Percentiles rank a stretch among this genome's conserved stretches.
Conservation (phyloP, 2,329 filamentous ascomycete genomes). For the Cryoendolithus antarcticus region DNA sequence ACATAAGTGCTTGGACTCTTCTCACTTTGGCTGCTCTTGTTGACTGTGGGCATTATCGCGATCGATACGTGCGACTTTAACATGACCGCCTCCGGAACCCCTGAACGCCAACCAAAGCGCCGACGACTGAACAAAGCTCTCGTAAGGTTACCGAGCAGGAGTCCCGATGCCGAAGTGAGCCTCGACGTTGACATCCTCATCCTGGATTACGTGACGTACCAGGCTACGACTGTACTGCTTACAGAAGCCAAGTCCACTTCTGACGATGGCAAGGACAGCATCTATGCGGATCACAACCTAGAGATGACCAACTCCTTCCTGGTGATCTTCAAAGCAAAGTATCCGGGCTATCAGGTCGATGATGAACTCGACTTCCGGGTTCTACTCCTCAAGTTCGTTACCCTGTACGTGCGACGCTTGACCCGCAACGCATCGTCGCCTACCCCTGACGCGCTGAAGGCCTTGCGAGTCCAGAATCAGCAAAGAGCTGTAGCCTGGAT, state of each 20-base stretch:
- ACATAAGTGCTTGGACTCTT: too few relatives aligned
- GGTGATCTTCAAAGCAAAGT: constrained; percentile 28
- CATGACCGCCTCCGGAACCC: too few relatives aligned
- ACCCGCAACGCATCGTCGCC: constrained; percentile 28
- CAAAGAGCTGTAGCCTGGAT: constrained; percentile 22
- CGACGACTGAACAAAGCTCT: too few relatives aligned
- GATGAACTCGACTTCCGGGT: constrained; percentile 35
- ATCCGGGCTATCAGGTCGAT: constrained; percentile 24
- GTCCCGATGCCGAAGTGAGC: constrained; percentile 21
- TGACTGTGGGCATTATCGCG: too few relatives aligned
- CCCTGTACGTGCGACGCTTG: constrained; percentile 32
- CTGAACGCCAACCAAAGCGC: too few relatives aligned
- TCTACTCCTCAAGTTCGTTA: constrained; percentile 35
- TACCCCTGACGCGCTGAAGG: constrained; percentile 21
- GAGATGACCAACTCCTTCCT: constrained; percentile 29
- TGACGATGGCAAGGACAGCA: background rate
- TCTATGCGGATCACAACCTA: constrained; percentile 6
- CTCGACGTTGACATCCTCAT: constrained; percentile 42
- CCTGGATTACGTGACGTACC: constrained; percentile 43
- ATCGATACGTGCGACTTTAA: too few relatives aligned
- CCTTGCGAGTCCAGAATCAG: constrained; percentile 26
- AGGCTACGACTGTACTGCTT: constrained; percentile 32
- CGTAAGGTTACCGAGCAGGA: too few relatives aligned
- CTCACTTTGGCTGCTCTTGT: too few relatives aligned
- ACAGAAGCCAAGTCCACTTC: constrained; percentile 9